A percentile compares a stretch with the other conserved stretches of the same genome.
These are phyloP conservation scores for Leccinum olivaceoglutinosum DNA, from an alignment of 1,284 basidiomycete genomes.

Conservation along the genomic window DNA sequence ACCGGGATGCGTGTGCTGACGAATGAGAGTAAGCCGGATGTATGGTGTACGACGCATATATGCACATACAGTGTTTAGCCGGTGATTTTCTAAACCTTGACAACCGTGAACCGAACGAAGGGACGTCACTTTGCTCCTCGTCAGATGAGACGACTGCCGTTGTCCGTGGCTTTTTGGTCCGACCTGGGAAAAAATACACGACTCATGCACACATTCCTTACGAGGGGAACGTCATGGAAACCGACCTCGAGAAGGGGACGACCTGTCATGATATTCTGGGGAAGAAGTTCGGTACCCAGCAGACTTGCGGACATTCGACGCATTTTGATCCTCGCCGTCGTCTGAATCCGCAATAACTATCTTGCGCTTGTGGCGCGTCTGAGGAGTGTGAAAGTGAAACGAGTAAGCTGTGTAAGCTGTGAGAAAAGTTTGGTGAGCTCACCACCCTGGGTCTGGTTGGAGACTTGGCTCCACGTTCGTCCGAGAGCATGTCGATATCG, in stretches of 20 bases:
- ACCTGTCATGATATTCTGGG: slow-evolving; percentile 18
- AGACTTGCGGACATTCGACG: slow-evolving; percentile 11
- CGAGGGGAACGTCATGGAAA: slow-evolving; percentile 18
- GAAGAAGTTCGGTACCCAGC: slow-evolving; percentile 24
- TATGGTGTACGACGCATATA: background rate
- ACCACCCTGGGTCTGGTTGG: slow-evolving; percentile 14
- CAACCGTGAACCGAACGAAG: slow-evolving; percentile 52
- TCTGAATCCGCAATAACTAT: slow-evolving; percentile 65
- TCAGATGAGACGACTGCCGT: slow-evolving; percentile 33
- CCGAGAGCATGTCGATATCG: slow-evolving; percentile 65
- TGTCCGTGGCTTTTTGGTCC: slow-evolving; percentile 51
- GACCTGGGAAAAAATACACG: slow-evolving; percentile 22
- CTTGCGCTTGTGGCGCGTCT: slow-evolving; percentile 57
- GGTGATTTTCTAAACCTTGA: slow-evolving; percentile 64
- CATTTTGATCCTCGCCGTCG: slow-evolving; percentile 46
- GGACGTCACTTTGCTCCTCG: slow-evolving; percentile 36
- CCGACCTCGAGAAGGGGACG: slow-evolving; percentile 27
- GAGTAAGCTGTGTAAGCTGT: background rate
- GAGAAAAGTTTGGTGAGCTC: slow-evolving; percentile 3
- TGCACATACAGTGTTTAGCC: slow-evolving; percentile 41
- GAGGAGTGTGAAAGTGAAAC: slow-evolving; percentile 1
- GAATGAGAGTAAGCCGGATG: slow-evolving; percentile 4
- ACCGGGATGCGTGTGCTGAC: slow-evolving; percentile 32
- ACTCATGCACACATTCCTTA: slow-evolving; percentile 9
- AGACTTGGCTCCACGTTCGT: slow-evolving; percentile 37